Base-by-base conservation (phyloP, 345 rosid genomes). In the Euphorbia peplus region DNA sequence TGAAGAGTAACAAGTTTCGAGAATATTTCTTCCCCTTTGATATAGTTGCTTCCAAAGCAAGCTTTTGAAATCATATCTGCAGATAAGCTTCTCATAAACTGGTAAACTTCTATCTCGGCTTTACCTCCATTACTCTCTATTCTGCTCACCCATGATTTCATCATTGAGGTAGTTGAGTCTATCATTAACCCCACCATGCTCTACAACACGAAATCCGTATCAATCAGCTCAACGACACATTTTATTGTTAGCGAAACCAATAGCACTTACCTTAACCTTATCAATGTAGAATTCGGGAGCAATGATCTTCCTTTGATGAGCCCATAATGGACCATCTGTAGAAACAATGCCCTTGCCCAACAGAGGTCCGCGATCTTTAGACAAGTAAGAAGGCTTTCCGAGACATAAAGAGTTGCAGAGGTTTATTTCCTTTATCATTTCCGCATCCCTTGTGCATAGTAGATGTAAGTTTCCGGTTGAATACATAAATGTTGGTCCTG, bases 351-450 rank as follows among this genome's bases (percentile, higher is more conserved):
- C 84, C 15, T 76, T 60, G 14, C 88, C 92, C 6, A 87, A 66
- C 28, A 83, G 60, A 15, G 86, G 83, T 4, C 81, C 83, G 11
- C 65, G 63, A 35, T 85, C 84, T 65, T 75, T 75, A 4, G 78
- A 61, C 29, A 80, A 69, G 63, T 79, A 82, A 48, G 85, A 67
- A 47, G 92, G 88, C 69, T 85, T 85, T 50, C 89, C 88, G 0
- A 79, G 63, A 76, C 28, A 66, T 44, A 69, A 37, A 10, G 85
- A 80, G 7, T 80, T 78, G 67, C 59, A 67, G 10, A 67, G 46
- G 71, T 78, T 61, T 35, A 85, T 47, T 77, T 85, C 82, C 76
- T 78, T 84, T 57, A 78, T 78, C 77, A 81, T 60, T 30, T 80
- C 80, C 25, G 56, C 13, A 52, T 84, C 84, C 2, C 72, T 62